Evolutionary conservation across 164 flowering plant species (phyloP).

Genomic region (Umbilicus rupestris): DNA sequence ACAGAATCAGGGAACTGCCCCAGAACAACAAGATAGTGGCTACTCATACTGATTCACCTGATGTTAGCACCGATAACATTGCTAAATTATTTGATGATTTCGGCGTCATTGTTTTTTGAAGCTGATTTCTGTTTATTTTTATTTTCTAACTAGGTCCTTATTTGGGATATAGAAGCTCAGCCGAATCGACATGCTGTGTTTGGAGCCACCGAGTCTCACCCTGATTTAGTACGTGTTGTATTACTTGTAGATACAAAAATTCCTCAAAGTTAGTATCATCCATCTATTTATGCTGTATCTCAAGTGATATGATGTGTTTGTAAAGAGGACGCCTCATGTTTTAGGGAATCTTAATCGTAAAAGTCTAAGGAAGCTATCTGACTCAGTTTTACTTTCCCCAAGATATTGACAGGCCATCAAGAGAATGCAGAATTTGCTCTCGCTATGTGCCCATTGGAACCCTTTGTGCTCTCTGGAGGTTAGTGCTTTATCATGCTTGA

Average conservation of each 20-base stretch:
- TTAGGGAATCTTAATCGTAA: neutral
- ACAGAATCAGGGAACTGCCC: constrained; percentile 93
- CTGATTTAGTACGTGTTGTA: constrained; percentile 54
- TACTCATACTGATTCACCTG: constrained; percentile 94
- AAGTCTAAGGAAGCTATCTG: neutral
- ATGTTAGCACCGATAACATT: constrained; percentile 33
- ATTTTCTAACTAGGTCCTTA: constrained; percentile 50
- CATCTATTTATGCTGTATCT: neutral
- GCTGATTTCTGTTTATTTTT: neutral
- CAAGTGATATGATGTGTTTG: neutral
- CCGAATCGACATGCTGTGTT: constrained; percentile 89
- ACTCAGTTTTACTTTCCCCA: constrained; percentile 10
- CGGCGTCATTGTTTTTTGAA: neutral
- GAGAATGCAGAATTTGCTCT: constrained; percentile 98
- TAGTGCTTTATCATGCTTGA: neutral
- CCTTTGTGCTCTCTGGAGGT: constrained; percentile 98
- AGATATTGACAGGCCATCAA: constrained; percentile 91
- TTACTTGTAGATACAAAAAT: neutral
- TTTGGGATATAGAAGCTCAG: constrained; percentile 92
- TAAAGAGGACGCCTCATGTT: neutral
- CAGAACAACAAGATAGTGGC: constrained; percentile 84
- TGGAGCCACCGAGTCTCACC: constrained; percentile 78
- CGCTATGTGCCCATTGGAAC: constrained; percentile 90
- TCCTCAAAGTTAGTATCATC: neutral
- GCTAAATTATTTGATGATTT: neutral